Conservation (phyloP, 495 filamentous ascomycete species). For the Aspergillus sparsus region DNA sequence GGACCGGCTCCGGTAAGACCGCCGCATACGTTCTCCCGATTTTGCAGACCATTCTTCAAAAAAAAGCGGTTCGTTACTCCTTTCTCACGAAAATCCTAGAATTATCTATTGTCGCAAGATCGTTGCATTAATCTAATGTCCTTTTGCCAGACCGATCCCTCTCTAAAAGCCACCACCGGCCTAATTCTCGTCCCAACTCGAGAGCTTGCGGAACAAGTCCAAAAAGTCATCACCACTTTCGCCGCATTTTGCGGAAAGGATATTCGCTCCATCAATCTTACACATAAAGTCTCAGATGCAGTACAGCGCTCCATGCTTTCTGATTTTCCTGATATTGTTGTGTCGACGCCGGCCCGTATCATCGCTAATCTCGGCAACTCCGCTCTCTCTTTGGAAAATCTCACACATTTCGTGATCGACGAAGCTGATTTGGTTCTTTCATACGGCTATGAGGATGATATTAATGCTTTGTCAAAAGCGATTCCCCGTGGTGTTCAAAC, state of each 20-base stretch:
- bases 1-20: slow-evolving; percentile 94
- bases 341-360: slow-evolving; percentile 82
- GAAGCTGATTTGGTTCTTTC: slow-evolving; percentile 94
- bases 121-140: background rate
- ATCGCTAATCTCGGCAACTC: slow-evolving; percentile 68
- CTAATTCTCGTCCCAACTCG: slow-evolving; percentile 92
- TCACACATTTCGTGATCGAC: slow-evolving; percentile 85
- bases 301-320: slow-evolving; percentile 83
- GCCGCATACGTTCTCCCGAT: slow-evolving; percentile 95
- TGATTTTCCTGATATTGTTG: slow-evolving; percentile 84
- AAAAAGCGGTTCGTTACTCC: slow-evolving; percentile 61
- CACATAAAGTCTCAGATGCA: slow-evolving; percentile 81
- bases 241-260: slow-evolving; percentile 81
- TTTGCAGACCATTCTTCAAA: slow-evolving; percentile 74
- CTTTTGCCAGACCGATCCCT: slow-evolving; percentile 35
- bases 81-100: background rate
- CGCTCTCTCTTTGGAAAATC: slow-evolving; percentile 64
- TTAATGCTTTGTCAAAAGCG: slow-evolving; percentile 70
- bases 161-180: slow-evolving; percentile 56
- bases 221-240: slow-evolving; percentile 69
- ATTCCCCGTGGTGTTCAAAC: slow-evolving; percentile 87
- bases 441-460: slow-evolving; percentile 91
- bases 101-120: background rate
- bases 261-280: slow-evolving; percentile 78
- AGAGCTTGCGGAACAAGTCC: slow-evolving; percentile 90